Evolutionary conservation across 805 yeast species (phyloP).

Genomic region (Helenozyma baotianmanensis): DNA sequence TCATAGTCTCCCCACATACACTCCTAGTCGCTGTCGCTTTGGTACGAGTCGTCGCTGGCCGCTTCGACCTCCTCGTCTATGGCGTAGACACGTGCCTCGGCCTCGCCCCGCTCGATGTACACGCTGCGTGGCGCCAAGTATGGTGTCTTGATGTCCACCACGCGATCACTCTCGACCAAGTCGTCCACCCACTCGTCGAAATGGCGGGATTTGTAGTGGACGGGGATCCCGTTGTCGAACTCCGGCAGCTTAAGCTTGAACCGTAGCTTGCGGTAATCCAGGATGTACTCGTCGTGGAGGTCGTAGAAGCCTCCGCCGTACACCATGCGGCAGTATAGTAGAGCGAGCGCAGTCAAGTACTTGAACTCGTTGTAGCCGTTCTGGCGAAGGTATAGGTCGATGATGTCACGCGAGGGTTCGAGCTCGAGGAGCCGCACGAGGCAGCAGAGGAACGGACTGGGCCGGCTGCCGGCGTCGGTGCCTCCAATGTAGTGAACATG

Average conservation of each 20-base stretch:
- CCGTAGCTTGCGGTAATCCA: constrained; percentile 69
- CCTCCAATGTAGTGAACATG: constrained; percentile 53
- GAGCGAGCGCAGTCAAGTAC: constrained; percentile 64
- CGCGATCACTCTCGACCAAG: constrained; percentile 51
- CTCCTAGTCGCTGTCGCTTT: constrained; percentile 40
- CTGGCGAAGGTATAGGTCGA: constrained; percentile 53
- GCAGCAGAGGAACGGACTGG: constrained; percentile 72
- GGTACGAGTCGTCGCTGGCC: constrained; percentile 19
- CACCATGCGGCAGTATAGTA: constrained; percentile 58
- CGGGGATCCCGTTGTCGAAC: constrained; percentile 20
- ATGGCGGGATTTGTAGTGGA: constrained; percentile 36
- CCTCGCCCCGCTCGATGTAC: constrained; percentile 39
- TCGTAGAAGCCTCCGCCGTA: constrained; percentile 32
- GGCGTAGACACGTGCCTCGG: constrained; percentile 37
- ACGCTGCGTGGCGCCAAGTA: constrained; percentile 41
- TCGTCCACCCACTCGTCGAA: constrained; percentile 76
- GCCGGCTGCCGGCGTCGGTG: constrained; percentile 50
- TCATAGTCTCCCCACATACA: too few species aligned
- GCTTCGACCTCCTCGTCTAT: constrained; percentile 24
- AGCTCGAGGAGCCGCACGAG: constrained; percentile 73
- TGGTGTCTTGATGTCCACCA: constrained; percentile 73
- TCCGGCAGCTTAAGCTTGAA: constrained; percentile 26
- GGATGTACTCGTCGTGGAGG: constrained; percentile 49
- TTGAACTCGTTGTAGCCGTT: constrained; percentile 55
- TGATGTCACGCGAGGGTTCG: constrained; percentile 58